phyloP scores from a whole-genome alignment of 768 basidiomycete species.

The Harrya chromipes region DNA sequence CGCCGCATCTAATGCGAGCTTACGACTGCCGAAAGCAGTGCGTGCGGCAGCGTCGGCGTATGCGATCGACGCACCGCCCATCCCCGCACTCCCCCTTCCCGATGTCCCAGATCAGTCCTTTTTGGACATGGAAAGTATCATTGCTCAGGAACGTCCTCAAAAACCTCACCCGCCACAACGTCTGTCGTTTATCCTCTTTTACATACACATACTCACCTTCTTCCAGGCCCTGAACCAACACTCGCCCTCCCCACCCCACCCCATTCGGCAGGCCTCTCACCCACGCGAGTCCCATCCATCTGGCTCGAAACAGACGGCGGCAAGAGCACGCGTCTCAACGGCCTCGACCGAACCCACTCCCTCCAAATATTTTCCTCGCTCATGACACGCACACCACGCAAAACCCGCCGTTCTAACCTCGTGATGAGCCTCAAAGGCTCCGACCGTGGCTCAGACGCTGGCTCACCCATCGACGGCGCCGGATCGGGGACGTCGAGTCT shows the following conservation, averaged over 20 bases:
- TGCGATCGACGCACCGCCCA: conserved; percentile 30
- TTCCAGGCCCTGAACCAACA: conserved; percentile 16
- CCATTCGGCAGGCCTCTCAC: conserved; percentile 19
- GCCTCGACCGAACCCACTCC: conserved; percentile 22
- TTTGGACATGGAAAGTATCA: conserved; percentile 29
- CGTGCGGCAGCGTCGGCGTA: conserved; percentile 31
- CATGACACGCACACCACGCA: not conserved
- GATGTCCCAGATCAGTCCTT: conserved; percentile 26
- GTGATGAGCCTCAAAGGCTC: conserved; percentile 21
- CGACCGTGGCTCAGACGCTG: not conserved
- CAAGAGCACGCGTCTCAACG: conserved; percentile 4
- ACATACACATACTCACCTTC: not conserved
- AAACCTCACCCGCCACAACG: conserved; percentile 16
- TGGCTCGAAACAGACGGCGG: conserved; percentile 46
- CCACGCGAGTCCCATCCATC: conserved; percentile 41
- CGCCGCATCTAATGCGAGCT: conserved; percentile 61
- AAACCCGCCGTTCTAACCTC: conserved; percentile 25
- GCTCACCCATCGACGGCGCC: not conserved
- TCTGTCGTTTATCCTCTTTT: not conserved
- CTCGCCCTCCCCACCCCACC: conserved; percentile 19
- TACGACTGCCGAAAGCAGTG: conserved; percentile 52
- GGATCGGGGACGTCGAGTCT: not conserved
- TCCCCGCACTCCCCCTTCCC: conserved; percentile 24
- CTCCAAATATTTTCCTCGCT: conserved; percentile 21
- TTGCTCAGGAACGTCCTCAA: conserved; percentile 33